Evolutionary conservation across 2,329 filamentous ascomycete genomes (phyloP), one percentile per base, ranked within the genome.

Genomic region (Colletotrichum aenigma): DNA sequence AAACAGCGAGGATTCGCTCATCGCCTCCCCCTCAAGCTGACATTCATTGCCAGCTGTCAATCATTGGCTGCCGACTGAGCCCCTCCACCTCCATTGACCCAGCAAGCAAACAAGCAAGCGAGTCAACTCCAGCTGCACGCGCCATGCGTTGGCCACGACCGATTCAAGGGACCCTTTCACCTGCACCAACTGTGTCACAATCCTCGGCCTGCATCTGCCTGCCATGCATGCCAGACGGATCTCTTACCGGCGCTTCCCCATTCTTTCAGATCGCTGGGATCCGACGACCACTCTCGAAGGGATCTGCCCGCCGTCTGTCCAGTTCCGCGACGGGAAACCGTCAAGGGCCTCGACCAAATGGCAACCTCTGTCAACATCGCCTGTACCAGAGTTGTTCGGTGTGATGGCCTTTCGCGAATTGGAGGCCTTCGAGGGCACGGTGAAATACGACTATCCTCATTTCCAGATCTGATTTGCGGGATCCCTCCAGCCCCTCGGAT

Each of bases 111-210:
- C 55, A 24, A 15, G 13, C 43, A 52, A 55, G 26, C 56, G 69
- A 75, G 62, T 75, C 73, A 64, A 72, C n/a, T 48, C 36, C 34
- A 71, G 58, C 68, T 21, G 38, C 68, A 75, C 38, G 61, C 68
- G 52, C 72, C 72, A 75, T 67, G 69, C 43, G 62, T 48, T 72
- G 69, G 72, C 73, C 70, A 69, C 48, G 69, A 56, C 69, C 69
- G 7, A 34, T 28, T 60, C 69, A 24, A 68, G 43, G 28, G 73
- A 43, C 72, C 55, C 62, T 71, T 75, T 67, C 68, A 55, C 68
- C 69, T 55, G 36, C 61, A 15, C 55, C 13, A 38, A 60, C 24
- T 72, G 72, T 72, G 61, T 75, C 73, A 73, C 73, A 58, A 18
- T 52, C 18, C 34, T 56, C 65, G 24, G 12, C 64, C 30, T 72